A percentile compares a stretch with the other conserved stretches of the same genome.
These are phyloP conservation scores for Pichia eremophila DNA, from an alignment of 805 yeast species.

Conservation along the genomic window DNA sequence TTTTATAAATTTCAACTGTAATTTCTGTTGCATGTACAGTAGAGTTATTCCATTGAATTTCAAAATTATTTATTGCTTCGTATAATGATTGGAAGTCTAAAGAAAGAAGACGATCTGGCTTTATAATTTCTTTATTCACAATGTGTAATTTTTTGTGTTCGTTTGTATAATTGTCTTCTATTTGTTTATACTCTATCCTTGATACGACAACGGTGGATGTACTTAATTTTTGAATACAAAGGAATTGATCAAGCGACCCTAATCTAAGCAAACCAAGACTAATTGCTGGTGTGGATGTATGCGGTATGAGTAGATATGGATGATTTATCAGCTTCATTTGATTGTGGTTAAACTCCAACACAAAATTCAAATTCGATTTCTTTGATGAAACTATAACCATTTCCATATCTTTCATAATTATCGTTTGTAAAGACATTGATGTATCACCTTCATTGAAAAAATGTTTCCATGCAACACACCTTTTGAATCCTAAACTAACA, in stretches of 20 bases:
- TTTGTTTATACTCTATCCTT: neutral
- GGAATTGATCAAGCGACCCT: too few relatives aligned
- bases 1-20: constrained; percentile 1
- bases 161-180: too few relatives aligned
- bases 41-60: neutral
- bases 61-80: neutral
- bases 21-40: neutral
- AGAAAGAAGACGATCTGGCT: neutral
- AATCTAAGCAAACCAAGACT: neutral
- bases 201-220: neutral
- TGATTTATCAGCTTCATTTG: constrained; percentile 13
- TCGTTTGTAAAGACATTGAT: constrained; percentile 34
- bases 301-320: constrained; percentile 12
- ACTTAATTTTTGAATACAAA: neutral
- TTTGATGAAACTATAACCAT: constrained; percentile 25
- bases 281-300: neutral
- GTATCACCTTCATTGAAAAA: constrained; percentile 45
- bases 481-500: constrained; percentile 26
- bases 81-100: neutral
- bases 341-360: constrained; percentile 22
- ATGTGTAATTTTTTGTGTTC: too few relatives aligned
- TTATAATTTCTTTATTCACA: too few relatives aligned
- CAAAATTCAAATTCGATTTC: constrained; percentile 19
- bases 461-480: constrained; percentile 69
- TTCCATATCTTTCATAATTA: neutral